Base-by-base conservation (phyloP, 768 basidiomycete species). In the Podaxis pistillaris region DNA sequence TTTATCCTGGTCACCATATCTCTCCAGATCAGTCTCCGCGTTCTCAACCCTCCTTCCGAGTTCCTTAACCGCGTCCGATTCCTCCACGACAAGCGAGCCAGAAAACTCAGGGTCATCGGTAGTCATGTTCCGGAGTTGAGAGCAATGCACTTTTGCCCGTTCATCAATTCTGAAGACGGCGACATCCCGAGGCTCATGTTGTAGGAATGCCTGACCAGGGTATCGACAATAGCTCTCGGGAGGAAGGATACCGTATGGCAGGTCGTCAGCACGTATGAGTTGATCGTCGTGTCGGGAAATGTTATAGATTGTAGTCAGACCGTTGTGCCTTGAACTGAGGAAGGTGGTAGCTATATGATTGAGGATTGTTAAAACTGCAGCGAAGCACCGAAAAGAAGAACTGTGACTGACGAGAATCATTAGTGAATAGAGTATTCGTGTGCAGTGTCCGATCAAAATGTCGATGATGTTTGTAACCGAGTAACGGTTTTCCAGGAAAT, bases 221-320 rank as follows among this genome's bases (percentile, higher is more conserved):
- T 37, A 47, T 56, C 41, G n/a, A 58, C 58, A n/a, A 61, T 47
- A 40, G 6, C 47, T 24, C 6, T 9, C 24, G 37, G 51, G n/a
- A 19, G 72, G 69, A 8, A 76, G 73, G n/a, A 88, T 68, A 56
- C 72, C 71, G 63, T 80, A 83, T 1, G 88, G 85, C 2, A 72
- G 65, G 6, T 72, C 68, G 60, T 81, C 74, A 58, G 81, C 68
- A 46, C 81, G 81, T n/a, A 86, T 63, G 26, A 83, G 76, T 19
- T 68, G 66, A 26, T 77, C 79, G 15, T 73, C 62, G 4, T 75
- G 68, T 30, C 74, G 76, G 40, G 80, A 79, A 24, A 89, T 81
- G 68, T 90, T 86, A 64, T 92, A 93, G 3, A 89, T 68, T 1
- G 87, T 85, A 13, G 88, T 73, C 38, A 91, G 69, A 15, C 76